Conservation (phyloP, 768 basidiomycete genomes). For the Hirschioporus abietinus region DNA sequence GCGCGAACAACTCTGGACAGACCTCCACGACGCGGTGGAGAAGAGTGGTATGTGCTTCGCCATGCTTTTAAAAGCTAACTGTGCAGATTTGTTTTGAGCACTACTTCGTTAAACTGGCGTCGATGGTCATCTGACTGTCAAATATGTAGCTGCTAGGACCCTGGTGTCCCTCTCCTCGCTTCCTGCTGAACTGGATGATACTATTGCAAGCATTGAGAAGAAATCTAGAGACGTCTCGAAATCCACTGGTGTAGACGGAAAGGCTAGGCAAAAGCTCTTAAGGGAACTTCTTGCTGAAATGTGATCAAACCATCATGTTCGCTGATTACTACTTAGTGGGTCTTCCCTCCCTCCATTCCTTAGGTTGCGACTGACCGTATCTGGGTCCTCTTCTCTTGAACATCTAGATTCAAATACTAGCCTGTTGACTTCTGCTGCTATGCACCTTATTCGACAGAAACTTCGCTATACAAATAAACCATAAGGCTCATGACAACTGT, state of each 20-base stretch:
- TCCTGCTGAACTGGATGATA: constrained; percentile 48
- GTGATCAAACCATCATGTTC: constrained; percentile 10
- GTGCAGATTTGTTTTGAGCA: constrained; percentile 4
- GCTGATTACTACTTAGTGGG: neutral
- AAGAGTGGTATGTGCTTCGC: constrained; percentile 38
- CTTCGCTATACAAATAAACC: too few relatives aligned
- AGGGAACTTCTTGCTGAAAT: constrained; percentile 17
- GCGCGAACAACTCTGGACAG: constrained; percentile 46
- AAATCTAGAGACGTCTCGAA: constrained; percentile 37
- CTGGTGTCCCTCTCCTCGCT: constrained; percentile 36
- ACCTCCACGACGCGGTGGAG: constrained; percentile 39
- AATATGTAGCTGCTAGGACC: constrained; percentile 36
- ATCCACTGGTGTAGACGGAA: constrained; percentile 17
- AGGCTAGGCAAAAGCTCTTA: constrained; percentile 24
- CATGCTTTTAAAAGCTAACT: constrained; percentile 5
- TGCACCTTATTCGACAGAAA: too few relatives aligned
- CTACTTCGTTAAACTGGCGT: constrained; percentile 1
- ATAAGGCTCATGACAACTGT: too few relatives aligned
- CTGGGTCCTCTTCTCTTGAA: too few relatives aligned
- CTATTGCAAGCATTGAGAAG: constrained; percentile 49
- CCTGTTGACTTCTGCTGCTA: too few relatives aligned
- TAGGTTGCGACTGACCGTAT: neutral
- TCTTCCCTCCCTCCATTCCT: neutral
- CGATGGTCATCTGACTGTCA: constrained; percentile 4
- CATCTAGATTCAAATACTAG: too few relatives aligned